Conservation (phyloP, 2,329 filamentous ascomycete genomes). For the Shiraia sp. region DNA sequence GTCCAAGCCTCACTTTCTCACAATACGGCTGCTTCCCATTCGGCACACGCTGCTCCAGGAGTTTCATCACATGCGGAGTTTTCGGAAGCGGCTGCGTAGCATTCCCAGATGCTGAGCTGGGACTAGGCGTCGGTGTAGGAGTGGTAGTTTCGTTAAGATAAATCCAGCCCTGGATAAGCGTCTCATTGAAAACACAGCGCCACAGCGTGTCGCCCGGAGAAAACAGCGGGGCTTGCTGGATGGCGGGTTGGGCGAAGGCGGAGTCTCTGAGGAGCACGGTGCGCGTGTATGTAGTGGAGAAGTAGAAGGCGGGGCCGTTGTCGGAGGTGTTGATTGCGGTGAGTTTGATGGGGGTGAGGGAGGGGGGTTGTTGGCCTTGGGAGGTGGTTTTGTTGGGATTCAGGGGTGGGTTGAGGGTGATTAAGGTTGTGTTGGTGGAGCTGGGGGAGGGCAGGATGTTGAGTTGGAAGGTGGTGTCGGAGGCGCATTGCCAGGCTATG, state of each 20-base stretch:
- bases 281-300: slow-evolving; percentile 28
- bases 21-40: slow-evolving; percentile 25
- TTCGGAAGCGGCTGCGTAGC: slow-evolving; percentile 5
- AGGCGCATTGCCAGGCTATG: slow-evolving; percentile 29
- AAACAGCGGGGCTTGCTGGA: slow-evolving; percentile 7
- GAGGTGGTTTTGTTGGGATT: slow-evolving; percentile 7
- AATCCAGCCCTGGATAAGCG: slow-evolving; percentile 28
- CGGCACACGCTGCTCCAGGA: slow-evolving; percentile 24
- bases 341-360: slow-evolving; percentile 16
- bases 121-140: not conserved
- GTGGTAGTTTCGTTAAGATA: slow-evolving; percentile 11
- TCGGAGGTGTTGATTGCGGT: not conserved
- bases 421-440: slow-evolving; percentile 10
- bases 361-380: slow-evolving; percentile 25
- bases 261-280: slow-evolving; percentile 22
- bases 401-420: slow-evolving; percentile 14
- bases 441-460: slow-evolving; percentile 20
- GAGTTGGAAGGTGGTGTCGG: slow-evolving; percentile 20
- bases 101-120: not conserved
- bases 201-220: slow-evolving; percentile 22
- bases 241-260: slow-evolving; percentile 11
- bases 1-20: slow-evolving; percentile 14
- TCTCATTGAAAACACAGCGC: slow-evolving; percentile 34
- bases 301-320: slow-evolving; percentile 19
- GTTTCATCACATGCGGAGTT: slow-evolving; percentile 28